Percentiles rank a stretch among this genome's conserved stretches.
Evolutionary conservation across 257 asterid species (phyloP).

Genomic region (Jacaranda copaia): DNA sequence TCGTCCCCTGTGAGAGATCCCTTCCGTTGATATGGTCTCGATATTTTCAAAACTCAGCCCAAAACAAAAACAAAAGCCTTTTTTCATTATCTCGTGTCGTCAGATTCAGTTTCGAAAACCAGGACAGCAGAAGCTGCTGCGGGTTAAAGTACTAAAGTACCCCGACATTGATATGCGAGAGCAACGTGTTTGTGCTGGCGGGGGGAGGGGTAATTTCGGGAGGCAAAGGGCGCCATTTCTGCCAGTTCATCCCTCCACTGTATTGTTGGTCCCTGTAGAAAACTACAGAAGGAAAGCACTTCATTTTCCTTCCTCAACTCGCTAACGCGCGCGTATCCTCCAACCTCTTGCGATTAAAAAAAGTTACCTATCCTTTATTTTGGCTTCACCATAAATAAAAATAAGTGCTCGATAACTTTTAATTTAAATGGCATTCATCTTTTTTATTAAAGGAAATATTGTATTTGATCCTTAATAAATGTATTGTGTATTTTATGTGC

Average conservation of each 20-base stretch:
- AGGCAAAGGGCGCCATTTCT: slow-evolving; percentile 24
- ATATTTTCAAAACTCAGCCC: slow-evolving; percentile 37
- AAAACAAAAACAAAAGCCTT: slow-evolving; percentile 34
- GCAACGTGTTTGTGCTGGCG: neutral
- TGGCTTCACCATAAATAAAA: neutral
- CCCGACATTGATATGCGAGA: slow-evolving; percentile 31
- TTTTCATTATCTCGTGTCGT: slow-evolving; percentile 42
- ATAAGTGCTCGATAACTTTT: too few relatives aligned
- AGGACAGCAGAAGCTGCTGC: slow-evolving; percentile 39
- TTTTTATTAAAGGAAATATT: too few relatives aligned
- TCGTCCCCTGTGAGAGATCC: neutral
- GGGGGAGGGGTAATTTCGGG: slow-evolving; percentile 36
- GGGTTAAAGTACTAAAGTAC: slow-evolving; percentile 22
- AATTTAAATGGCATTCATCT: too few relatives aligned
- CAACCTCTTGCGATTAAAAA: neutral
- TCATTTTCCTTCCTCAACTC: slow-evolving; percentile 25
- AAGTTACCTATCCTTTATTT: neutral
- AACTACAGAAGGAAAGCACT: slow-evolving; percentile 37
- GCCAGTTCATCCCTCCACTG: slow-evolving; percentile 49
- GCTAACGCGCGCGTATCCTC: slow-evolving; percentile 1
- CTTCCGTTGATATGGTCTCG: slow-evolving; percentile 35
- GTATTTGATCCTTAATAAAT: too few relatives aligned
- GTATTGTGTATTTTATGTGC: too few relatives aligned
- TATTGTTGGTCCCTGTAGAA: slow-evolving; percentile 42
- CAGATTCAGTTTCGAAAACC: slow-evolving; percentile 48